Base-by-base conservation (phyloP, 208 protist species). In the Wallacemonas sp. region DNA sequence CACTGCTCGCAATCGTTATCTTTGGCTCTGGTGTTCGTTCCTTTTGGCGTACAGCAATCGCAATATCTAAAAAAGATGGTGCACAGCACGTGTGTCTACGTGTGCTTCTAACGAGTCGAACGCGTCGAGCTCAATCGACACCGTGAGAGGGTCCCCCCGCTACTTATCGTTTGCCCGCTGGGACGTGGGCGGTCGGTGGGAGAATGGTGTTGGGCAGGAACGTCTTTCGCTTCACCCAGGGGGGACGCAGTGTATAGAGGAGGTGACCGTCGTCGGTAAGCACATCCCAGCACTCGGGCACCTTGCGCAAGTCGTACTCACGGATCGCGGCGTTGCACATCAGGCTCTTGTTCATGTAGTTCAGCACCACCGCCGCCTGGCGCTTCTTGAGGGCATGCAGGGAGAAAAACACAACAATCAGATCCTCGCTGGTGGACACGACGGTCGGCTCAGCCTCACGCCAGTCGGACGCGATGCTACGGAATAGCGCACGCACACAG, bases 341-440 rank as follows among this genome's bases (percentile, higher is more conserved):
- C 17, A 87, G 70, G 22, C 57, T 62, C 6, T 52, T 50, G 52
- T 93, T 95, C 92, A 97, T 97, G 73, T 95, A 97, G 38, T 69
- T 60, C 55, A 92, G 58, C 30, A 95, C 68, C 39, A 70, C 79
- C 29, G 53, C 55, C 21, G 76, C 70, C 36, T 78, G 63, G 30
- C 73, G 53, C 41, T 76, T 77, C 22, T 78, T 76, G 9, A 93
- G 53, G 21, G 59, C 60, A 21, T 78, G 48, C 0, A 87, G 27
- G 1, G 73, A 75, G 32, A 94, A 92, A 66, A 91, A 97, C 8
- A 97, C 75, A 13, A 91, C 89, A 44, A 97, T 78, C 34, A 95
- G 81, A 48, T 97, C 92, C 57, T 97, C 92, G 1, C 85, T 85
- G 29, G 89, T 95, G 29, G 89, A 87, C 9, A 97, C 76, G 19